Conservation (phyloP, 2,329 filamentous ascomycete species). For the Penicillium sp. region DNA sequence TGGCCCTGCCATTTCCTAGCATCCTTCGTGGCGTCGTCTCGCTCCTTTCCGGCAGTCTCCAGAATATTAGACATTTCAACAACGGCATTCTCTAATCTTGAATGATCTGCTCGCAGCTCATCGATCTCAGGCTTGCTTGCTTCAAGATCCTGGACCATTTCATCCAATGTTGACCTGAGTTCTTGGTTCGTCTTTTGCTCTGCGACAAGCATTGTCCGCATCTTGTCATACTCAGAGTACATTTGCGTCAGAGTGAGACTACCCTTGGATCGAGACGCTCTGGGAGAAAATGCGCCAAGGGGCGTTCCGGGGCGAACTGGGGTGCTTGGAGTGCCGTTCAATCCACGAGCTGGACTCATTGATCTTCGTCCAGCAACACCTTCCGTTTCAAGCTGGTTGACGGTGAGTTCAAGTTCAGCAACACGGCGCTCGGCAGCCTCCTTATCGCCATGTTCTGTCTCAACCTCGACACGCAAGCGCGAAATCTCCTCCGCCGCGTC, state of each 20-base stretch:
- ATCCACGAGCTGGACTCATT: conserved; percentile 58
- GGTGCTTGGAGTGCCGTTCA: conserved; percentile 57
- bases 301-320: conserved; percentile 58
- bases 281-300: conserved; percentile 56
- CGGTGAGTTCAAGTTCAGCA: conserved; percentile 66
- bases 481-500: conserved; percentile 65
- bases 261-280: conserved; percentile 58
- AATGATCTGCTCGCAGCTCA: conserved; percentile 80
- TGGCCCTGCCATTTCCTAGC: conserved; percentile 79
- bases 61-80: conserved; percentile 83
- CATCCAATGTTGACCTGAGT: conserved; percentile 77
- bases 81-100: conserved; percentile 78
- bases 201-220: conserved; percentile 71
- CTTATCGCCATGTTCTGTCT: conserved; percentile 64
- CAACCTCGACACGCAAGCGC: conserved; percentile 57
- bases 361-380: conserved; percentile 51
- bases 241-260: conserved; percentile 66
- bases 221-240: conserved; percentile 65
- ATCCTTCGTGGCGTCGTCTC: conserved; percentile 77
- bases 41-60: conserved; percentile 79
- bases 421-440: conserved; percentile 66
- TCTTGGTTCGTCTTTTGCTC: conserved; percentile 77
- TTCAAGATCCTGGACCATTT: conserved; percentile 84
- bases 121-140: conserved; percentile 86
- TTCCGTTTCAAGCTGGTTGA: conserved; percentile 65